Conservation (phyloP, 495 filamentous ascomycete species). For the Penicillium ochrochloron region DNA sequence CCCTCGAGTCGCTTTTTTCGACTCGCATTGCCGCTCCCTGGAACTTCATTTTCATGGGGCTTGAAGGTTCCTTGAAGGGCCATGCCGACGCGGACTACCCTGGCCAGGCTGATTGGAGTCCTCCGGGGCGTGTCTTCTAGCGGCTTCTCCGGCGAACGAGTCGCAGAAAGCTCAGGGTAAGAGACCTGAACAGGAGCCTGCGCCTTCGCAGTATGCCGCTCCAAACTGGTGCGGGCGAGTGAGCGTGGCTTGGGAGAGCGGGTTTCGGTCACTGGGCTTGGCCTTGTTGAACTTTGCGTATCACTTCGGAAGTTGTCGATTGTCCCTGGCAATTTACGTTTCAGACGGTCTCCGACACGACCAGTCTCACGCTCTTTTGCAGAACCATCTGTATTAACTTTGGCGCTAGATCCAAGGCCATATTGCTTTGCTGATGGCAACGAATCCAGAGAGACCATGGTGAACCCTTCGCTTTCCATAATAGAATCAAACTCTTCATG, state of each 20-base stretch:
- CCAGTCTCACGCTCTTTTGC: slow-evolving; percentile 37
- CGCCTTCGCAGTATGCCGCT: not conserved
- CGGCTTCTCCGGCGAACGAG: not conserved
- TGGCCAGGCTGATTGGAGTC: slow-evolving; percentile 41
- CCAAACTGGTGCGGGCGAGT: not conserved
- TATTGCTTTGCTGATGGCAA: slow-evolving; percentile 52
- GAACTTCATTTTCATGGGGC: slow-evolving; percentile 25
- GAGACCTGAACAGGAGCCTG: slow-evolving; percentile 12
- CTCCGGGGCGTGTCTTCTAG: slow-evolving; percentile 4
- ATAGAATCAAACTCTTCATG: slow-evolving; percentile 59
- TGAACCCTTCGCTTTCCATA: slow-evolving; percentile 64
- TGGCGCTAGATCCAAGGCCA: slow-evolving; percentile 33
- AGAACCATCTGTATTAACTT: slow-evolving; percentile 22
- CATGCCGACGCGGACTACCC: slow-evolving; percentile 51
- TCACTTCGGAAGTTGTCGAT: slow-evolving; percentile 30
- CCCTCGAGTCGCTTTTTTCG: slow-evolving; percentile 41
- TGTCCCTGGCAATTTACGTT: slow-evolving; percentile 34
- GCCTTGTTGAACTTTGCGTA: slow-evolving; percentile 18
- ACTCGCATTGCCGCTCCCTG: slow-evolving; percentile 10
- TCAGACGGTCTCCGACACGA: slow-evolving; percentile 34
- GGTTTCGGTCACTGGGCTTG: slow-evolving; percentile 18
- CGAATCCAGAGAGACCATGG: slow-evolving; percentile 61
- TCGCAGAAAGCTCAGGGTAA: slow-evolving; percentile 27
- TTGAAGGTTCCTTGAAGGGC: slow-evolving; percentile 52
- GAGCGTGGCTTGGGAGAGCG: not conserved